Evolutionary conservation across 352 stramenopile species (phyloP), one percentile per base, ranked within the genome.

Genomic region (Phytophthora citricola): DNA sequence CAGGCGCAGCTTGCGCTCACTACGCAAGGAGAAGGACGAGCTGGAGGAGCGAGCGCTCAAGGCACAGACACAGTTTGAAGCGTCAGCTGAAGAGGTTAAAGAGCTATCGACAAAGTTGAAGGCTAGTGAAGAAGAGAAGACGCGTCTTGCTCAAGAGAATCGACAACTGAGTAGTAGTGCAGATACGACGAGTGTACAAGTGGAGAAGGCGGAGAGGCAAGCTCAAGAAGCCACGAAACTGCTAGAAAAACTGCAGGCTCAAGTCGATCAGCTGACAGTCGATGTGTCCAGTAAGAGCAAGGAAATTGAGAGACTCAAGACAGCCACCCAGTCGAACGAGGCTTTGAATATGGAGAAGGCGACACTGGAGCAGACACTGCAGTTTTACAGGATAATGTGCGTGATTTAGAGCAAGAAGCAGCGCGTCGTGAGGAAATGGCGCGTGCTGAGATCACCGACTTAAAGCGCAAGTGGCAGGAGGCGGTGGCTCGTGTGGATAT

Each of bases 391-490:
- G 76, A 89, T 24, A 87, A 72, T 39, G 45, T 91, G 1, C 62
- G 62, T 0, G 79, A 87, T 14, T 41, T 93, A 4, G 79, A 95
- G 54, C 45, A 69, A 43, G 87, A 94, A 12, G 66, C 71, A 1
- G 50, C 61, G 15, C 81, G 78, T 22, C 79, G 78, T n/a, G 87
- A 93, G 58, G 83, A 93, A 20, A 83, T 76, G 61, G 63, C 80
- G 10, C 77, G 85, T 5, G 40, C 66, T 10, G 83, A 92, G 53
- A 79, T 90, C 43, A 31, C 69, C 10, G 73, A 84, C 31, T 52
- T 91, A 43, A 95, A 93, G 65, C 73, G 73, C n/a, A 92, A 93
- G 64, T 95, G 85, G 83, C 82, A 93, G 52, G 83, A 91, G 12
- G 85, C 85, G 0, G 66, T 92, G n/a, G 66, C 50, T 15, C 80